Evolutionary conservation across 1,139 yeast species (phyloP), one percentile per base, ranked within the genome.

Genomic region (Hansenula anomala): DNA sequence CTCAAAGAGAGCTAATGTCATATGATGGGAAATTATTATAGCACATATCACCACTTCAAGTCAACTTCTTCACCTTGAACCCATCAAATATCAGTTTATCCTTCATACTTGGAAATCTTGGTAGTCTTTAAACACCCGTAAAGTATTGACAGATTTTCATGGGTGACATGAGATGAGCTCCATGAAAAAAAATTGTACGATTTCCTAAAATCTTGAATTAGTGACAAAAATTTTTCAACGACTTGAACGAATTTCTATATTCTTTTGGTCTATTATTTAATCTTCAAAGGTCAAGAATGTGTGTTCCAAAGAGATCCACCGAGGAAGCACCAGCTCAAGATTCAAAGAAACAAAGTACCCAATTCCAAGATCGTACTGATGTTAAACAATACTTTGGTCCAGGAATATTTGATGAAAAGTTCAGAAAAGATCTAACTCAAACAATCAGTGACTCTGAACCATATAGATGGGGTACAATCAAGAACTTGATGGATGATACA

Each of bases 381-480:
- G 71, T 80, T 31, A 61, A 61, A 28, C 55, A 64, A 20, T 72
- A 71, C 41, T 80, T 83, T 56, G 79, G 76, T 43, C 53, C 62
- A 4, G 72, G 78, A 46, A 64, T 84, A 16, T 82, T 86, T 72
- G 63, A 68, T 23, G 51, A 56, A 1, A 47, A 61, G 2, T 75
- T 69, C 51, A 77, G 72, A 53, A 49, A 59, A 5, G 47, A 55
- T 1, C 55, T 83, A 39, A 63, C 66, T 40, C 38, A 60, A 2
- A 60, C 64, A 27, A 69, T 83, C 30, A 52, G 63, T 2, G 59
- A 66, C 4, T 78, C 94, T 8, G 69, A 74, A 47, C 98, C 98
- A 0, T 92, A 84, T 59, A 73, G 78, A 56, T 92, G 97, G 89
- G 97, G 97, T 3, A 79, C 89, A 16, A 83, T 94, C 37, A 71